Evolutionary conservation across 2,329 filamentous ascomycete species (phyloP).

Genomic region (Pestalotiopsis sp.): DNA sequence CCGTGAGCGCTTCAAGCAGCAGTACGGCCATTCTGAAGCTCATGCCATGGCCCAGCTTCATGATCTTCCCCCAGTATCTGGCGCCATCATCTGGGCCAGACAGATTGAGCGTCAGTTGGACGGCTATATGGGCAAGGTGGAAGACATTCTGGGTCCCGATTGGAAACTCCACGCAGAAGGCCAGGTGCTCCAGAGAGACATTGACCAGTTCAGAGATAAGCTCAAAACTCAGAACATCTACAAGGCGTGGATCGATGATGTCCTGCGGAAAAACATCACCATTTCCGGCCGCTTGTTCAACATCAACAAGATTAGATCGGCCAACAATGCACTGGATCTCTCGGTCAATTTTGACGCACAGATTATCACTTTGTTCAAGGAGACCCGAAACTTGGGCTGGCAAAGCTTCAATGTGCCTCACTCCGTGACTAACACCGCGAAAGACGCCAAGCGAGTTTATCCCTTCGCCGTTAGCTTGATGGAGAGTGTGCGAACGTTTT

Average conservation of each 20-base stretch:
- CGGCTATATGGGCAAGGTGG: conserved; percentile 98
- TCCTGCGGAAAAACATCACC: conserved; percentile 83
- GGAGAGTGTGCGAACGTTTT: conserved; percentile 94
- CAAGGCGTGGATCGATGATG: conserved; percentile 92
- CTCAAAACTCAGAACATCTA: conserved; percentile 93
- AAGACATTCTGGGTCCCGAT: conserved; percentile 91
- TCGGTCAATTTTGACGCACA: conserved; percentile 96
- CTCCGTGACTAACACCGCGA: conserved; percentile 91
- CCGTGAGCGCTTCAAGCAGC: conserved; percentile 97
- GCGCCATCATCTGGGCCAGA: conserved; percentile 95
- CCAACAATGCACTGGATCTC: conserved; percentile 85
- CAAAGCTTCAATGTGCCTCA: conserved; percentile 94
- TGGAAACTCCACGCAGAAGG: conserved; percentile 96
- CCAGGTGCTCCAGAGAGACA: conserved; percentile 89
- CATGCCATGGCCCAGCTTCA: conserved; percentile 98
- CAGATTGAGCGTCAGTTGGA: conserved; percentile 97
- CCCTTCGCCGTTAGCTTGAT: conserved; percentile 97
- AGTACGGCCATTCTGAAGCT: conserved; percentile 97
- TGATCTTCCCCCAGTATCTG: conserved; percentile 92
- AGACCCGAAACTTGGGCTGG: conserved; percentile 95
- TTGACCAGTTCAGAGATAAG: conserved; percentile 93
- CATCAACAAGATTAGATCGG: conserved; percentile 85
- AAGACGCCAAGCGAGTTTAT: conserved; percentile 98
- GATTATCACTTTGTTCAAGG: conserved; percentile 97
- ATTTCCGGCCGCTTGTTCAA: conserved; percentile 92